A percentile compares a stretch with the other conserved stretches of the same genome.
These are phyloP conservation scores for Aspergillus japonicus DNA, from an alignment of 2,329 filamentous ascomycete genomes.

Conservation along the genomic window DNA sequence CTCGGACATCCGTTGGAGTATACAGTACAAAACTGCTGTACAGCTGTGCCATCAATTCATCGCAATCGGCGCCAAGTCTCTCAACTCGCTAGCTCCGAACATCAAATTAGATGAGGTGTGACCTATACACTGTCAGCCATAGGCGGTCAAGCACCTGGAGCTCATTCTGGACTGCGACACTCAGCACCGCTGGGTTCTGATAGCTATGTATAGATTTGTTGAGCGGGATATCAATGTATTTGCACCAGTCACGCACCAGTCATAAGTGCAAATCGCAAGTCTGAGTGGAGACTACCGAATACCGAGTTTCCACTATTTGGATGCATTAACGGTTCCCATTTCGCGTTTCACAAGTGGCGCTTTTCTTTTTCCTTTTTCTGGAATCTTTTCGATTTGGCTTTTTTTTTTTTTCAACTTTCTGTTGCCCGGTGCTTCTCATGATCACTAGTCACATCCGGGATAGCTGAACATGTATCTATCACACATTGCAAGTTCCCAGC, in stretches of 20 bases:
- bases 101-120: conserved; percentile 6
- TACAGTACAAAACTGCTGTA: background rate
- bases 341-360: background rate
- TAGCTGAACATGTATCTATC: conserved; percentile 16
- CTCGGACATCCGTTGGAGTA: background rate
- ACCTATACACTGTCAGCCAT: conserved; percentile 13
- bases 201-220: conserved; percentile 14
- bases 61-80: conserved; percentile 2
- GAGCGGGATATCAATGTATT: conserved; percentile 1
- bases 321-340: conserved; percentile 18
- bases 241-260: conserved; percentile 18
- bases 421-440: background rate
- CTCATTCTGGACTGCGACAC: background rate
- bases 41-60: background rate
- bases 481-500: conserved; percentile 6
- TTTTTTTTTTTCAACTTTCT: conserved; percentile 5
- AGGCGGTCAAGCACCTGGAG: conserved; percentile 3
- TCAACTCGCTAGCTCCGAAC: background rate
- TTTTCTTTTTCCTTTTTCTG: background rate
- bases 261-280: background rate
- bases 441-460: conserved; percentile 5
- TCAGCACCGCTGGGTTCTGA: background rate
- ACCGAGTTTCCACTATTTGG: conserved; percentile 11
- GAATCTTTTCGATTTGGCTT: conserved; percentile 3
- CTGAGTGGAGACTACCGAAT: conserved; percentile 5